Base-by-base conservation (phyloP, 2,329 filamentous ascomycete species). In the Sarocladiaceae sp. region DNA sequence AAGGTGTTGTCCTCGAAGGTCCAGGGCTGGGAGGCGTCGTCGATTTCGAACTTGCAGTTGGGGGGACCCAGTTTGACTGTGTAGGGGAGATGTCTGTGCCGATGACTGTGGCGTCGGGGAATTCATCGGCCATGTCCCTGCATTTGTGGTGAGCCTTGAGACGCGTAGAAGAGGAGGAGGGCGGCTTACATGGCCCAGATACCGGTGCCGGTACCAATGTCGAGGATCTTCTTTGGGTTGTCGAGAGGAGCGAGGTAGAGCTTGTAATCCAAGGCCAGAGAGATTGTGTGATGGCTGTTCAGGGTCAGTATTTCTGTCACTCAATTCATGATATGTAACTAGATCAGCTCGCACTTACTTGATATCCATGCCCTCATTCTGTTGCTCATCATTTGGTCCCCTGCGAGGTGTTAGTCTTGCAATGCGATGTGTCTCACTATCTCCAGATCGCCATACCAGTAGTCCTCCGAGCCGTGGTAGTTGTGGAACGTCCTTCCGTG, bases 31-130 rank as follows among this genome's bases (percentile, higher is more conserved):
- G 81, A 78, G 35, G 79, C 75, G 60, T 86, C 81, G 63, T 86
- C 82, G 40, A 86, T 74, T 55, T 83, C 73, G 55, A 86, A 86
- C 57, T 78, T 75, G 53, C 83, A 79, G 59, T 86, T 86, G 39
- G 74, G 71, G 2, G 82, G 80, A 83, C 58, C 61, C 62, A 62
- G 18, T 40, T 31, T 1, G 67, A 66, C 35, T 71, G 68, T n/a
- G 67, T 67, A 3, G 66, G 63, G 20, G 62, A 66, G 3, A 71
- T 57, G 52, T 71, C 69, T 3, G 62, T 66, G 3, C 68, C 68
- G 23, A 60, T 60, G 11, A 69, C 60, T 20, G 61, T 51, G 6
- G 64, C 55, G 8, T 56, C 53, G 3, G 66, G 65, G 39, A 59
- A 62, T 17, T 61, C 54, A 20, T 67, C 63, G 4, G 61, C 66